These are phyloP conservation scores for Exophiala phaeomuriformis DNA, from an alignment of 2,329 filamentous ascomycete species.

Conservation along the genomic window DNA sequence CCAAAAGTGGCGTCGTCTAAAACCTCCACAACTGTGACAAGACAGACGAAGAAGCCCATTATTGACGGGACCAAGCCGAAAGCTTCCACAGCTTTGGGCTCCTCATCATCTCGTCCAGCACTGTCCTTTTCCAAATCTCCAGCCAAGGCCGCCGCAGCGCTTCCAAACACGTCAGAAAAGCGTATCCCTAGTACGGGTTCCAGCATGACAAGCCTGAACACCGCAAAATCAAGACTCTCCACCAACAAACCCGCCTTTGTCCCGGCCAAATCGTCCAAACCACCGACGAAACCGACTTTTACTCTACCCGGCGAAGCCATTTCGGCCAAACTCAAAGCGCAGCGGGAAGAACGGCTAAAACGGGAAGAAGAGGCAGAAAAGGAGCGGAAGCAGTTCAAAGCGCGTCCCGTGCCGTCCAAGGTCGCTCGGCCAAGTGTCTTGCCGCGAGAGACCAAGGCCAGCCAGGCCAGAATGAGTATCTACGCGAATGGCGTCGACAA, in stretches of 20 bases:
- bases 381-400: conserved; percentile 40
- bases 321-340: conserved; percentile 47
- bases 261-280: conserved; percentile 46
- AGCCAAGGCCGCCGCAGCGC: conserved; percentile 9
- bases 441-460: conserved; percentile 41
- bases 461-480: conserved; percentile 38
- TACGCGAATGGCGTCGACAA: conserved; percentile 20
- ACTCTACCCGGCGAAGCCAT: conserved; percentile 48
- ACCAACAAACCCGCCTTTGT: conserved; percentile 44
- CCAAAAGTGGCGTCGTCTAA: conserved; percentile 9
- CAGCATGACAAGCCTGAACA: too few species aligned
- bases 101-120: conserved; percentile 1
- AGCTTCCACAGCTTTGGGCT: conserved; percentile 8
- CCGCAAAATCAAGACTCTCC: conserved; percentile 25
- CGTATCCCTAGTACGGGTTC: conserved; percentile 32
- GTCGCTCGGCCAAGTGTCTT: conserved; percentile 30
- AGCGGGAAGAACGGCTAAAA: conserved; percentile 43
- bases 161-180: conserved; percentile 34
- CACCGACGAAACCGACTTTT: conserved; percentile 46
- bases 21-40: conserved; percentile 10
- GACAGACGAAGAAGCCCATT: conserved; percentile 18
- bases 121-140: conserved; percentile 26
- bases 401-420: conserved; percentile 37
- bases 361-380: conserved; percentile 37
- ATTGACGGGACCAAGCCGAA: conserved; percentile 9